A percentile compares a stretch with the other conserved stretches of the same genome.
phyloP scores from a whole-genome alignment of 805 yeast species.

The Pichia paraexigua region DNA sequence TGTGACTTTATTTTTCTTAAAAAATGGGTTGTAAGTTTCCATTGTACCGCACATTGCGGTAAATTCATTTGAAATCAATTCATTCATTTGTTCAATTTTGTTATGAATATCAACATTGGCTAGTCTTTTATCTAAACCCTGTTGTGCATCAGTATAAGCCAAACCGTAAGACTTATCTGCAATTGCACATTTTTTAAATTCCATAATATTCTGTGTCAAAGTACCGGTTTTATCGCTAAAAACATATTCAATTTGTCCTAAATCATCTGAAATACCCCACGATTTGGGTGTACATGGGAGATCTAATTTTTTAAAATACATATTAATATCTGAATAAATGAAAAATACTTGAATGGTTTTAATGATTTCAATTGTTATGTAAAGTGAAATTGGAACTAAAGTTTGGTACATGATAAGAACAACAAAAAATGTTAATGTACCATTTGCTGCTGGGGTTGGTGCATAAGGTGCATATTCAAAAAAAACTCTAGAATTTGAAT shows the following conservation, averaged over 20 bases:
- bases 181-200: constrained; percentile 68
- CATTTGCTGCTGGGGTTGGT: constrained; percentile 53
- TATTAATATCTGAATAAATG: constrained; percentile 59
- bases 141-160: constrained; percentile 73
- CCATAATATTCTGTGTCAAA: constrained; percentile 76
- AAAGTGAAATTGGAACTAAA: constrained; percentile 72
- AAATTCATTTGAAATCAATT: constrained; percentile 35
- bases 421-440: constrained; percentile 62
- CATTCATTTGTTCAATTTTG: constrained; percentile 36
- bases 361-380: constrained; percentile 71
- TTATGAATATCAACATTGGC: constrained; percentile 49
- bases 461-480: constrained; percentile 61
- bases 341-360: constrained; percentile 71
- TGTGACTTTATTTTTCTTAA: constrained; percentile 44
- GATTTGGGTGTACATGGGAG: constrained; percentile 75
- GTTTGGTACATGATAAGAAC: constrained; percentile 68
- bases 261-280: constrained; percentile 78
- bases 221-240: constrained; percentile 85
- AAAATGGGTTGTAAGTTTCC: constrained; percentile 29
- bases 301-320: constrained; percentile 63
- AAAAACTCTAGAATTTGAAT: constrained; percentile 37
- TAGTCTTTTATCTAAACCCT: constrained; percentile 58
- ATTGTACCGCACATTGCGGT: constrained; percentile 41
- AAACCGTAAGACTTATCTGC: constrained; percentile 61
- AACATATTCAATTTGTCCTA: constrained; percentile 76